Evolutionary conservation across 331 rosid genomes (phyloP).

Genomic region (Pyracantha coccinea): DNA sequence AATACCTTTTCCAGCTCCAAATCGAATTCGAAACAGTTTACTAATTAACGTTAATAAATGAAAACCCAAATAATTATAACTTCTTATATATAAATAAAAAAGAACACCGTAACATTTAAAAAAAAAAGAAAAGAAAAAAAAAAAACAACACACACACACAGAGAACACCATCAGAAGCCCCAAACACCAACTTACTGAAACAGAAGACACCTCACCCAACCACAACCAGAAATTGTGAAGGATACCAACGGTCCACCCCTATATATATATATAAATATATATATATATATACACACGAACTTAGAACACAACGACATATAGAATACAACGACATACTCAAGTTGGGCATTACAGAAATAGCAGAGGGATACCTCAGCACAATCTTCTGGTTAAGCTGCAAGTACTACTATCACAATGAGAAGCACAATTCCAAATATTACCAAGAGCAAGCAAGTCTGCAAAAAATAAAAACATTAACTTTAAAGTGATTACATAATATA

Average conservation of each 20-base stretch:
- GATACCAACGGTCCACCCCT: background rate
- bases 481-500: background rate
- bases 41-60: background rate
- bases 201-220: constrained; percentile 22
- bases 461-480: background rate
- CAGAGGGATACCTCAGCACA: constrained; percentile 4
- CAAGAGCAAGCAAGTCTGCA: constrained; percentile 81
- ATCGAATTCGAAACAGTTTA: no score
- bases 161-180: constrained; percentile 22
- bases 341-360: constrained; percentile 8
- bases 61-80: constrained; percentile 21
- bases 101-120: background rate
- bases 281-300: constrained; percentile 7
- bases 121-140: background rate
- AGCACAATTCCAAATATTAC: constrained; percentile 94
- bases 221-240: background rate
- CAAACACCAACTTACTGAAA: constrained; percentile 23
- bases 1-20: background rate
- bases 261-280: background rate
- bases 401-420: constrained; percentile 74
- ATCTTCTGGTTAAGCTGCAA: constrained; percentile 56
- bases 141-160: background rate
- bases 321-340: constrained; percentile 12
- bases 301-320: constrained; percentile 6
- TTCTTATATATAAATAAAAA: constrained; percentile 13